Evolutionary conservation across 331 rosid species (phyloP), one percentile per base, ranked within the genome.

Genomic region (Erythrophleum ivorense): DNA sequence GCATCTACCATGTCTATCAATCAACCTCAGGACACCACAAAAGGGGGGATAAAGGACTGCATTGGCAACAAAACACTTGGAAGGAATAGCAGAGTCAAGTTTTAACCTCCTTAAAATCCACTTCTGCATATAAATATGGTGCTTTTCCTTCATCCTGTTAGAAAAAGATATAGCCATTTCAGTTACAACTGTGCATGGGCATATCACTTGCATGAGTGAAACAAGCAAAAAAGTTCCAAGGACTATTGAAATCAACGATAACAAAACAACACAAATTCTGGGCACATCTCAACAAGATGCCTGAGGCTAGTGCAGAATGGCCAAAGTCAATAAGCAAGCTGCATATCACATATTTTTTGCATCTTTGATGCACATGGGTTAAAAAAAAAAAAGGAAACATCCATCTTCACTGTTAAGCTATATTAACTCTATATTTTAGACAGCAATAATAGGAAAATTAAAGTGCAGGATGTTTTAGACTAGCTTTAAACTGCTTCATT

Each of bases 121-220:
- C 58, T 81, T 90, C 90, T 50, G 88, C 92, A 4, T 90, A 90
- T 65, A 90, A 87, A 79, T 80, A 43, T 0, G 92, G 90, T 58
- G 86, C 89, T 24, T 66, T 55, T 86, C 87, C 88, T 58, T 88
- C 94, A 50, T 88, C 85, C 94, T 88, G 88, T 14, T 41, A 80
- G 48, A 55, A 57, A 59, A 76, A 38, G 66, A 24, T 19, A 76
- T 18, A 62, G 29, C 9, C 50, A 46, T 36, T 49, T 14, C 54
- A 2, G 14, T 49, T 7, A 48, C 13, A 11, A 48, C 13, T 7
- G 52, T 53, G 70, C 71, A 63, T 41, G 6, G 43, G 15, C 36
- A 78, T 64, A 38, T 38, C 41, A 38, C 41, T 38, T 38, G 5
- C 3, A 38, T 38, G 3, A 38, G 5, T 38, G 41, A 38, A 38